Evolutionary conservation across 2,329 filamentous ascomycete species (phyloP).

Genomic region (Colletotrichum zoysiae): DNA sequence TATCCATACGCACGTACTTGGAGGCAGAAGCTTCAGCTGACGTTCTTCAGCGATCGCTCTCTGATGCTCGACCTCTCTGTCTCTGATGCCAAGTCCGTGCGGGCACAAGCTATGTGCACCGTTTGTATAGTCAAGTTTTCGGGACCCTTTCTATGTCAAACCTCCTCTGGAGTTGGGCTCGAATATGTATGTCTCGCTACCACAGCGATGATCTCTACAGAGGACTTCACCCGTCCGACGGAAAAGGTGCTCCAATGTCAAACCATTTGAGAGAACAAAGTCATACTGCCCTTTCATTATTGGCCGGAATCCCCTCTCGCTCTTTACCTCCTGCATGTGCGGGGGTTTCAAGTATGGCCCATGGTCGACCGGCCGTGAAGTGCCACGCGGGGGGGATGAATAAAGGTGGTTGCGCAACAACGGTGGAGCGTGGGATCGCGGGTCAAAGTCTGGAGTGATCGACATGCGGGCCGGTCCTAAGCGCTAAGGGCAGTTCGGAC

Average conservation of each 20-base stretch:
- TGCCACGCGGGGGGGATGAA: constrained; percentile 14
- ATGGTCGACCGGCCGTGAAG: neutral
- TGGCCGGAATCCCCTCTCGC: neutral
- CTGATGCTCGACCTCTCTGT: constrained; percentile 14
- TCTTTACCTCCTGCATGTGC: constrained; percentile 1
- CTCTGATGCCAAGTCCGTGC: constrained; percentile 1
- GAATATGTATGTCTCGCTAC: constrained; percentile 16
- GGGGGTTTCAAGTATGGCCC: constrained; percentile 18
- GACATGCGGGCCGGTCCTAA: constrained; percentile 25
- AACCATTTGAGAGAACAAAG: neutral
- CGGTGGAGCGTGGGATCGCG: neutral
- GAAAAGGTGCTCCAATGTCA: neutral
- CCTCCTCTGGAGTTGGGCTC: neutral
- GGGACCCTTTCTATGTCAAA: constrained; percentile 7
- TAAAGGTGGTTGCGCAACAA: constrained; percentile 9
- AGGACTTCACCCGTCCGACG: neutral
- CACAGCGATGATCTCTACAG: constrained; percentile 18
- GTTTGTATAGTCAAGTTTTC: neutral
- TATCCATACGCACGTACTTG: neutral
- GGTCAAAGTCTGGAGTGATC: constrained; percentile 16
- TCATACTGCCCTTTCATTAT: constrained; percentile 5
- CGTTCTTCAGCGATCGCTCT: neutral
- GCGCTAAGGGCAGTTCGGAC: constrained; percentile 9
- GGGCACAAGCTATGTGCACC: no score
- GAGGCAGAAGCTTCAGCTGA: neutral